Evolutionary conservation across 78 protist species (phyloP).

Genomic region (Salpingoeca rosetta): DNA sequence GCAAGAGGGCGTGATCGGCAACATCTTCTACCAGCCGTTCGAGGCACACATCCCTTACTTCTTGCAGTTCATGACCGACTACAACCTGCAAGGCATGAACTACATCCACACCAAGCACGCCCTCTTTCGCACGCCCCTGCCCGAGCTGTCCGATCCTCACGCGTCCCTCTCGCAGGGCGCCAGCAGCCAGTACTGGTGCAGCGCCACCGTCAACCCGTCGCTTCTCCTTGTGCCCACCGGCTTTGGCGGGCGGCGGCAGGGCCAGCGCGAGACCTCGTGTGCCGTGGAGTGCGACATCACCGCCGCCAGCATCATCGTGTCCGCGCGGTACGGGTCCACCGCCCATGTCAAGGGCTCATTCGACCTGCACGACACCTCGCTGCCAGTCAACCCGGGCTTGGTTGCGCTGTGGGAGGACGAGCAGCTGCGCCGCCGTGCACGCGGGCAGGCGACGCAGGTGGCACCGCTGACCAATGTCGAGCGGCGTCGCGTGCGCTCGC

Average conservation of each 20-base stretch:
- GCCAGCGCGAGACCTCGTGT: too few relatives aligned
- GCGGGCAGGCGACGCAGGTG: not conserved
- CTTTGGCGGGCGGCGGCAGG: too few relatives aligned
- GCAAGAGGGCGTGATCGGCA: conserved; percentile 36
- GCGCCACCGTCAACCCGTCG: too few relatives aligned
- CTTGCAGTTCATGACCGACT: conserved; percentile 65
- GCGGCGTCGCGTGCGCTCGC: too few relatives aligned
- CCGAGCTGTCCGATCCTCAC: not conserved
- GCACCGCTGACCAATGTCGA: not conserved
- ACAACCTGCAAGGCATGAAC: conserved; percentile 65
- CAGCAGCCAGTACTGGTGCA: not conserved
- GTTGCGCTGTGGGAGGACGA: conserved; percentile 34
- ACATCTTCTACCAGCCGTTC: conserved; percentile 32
- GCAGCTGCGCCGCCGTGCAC: not conserved
- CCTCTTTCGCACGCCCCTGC: not conserved
- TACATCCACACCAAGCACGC: not conserved
- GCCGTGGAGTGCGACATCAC: too few relatives aligned
- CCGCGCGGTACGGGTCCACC: too few relatives aligned
- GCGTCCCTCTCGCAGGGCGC: not conserved
- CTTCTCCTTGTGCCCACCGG: not conserved
- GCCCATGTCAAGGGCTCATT: too few relatives aligned
- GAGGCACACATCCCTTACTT: conserved; percentile 76
- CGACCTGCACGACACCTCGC: not conserved
- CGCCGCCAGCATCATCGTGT: too few relatives aligned
- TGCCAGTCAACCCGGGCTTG: not conserved